Evolutionary conservation across 257 asterid species (phyloP), one percentile per base, ranked within the genome.

Genomic region (Linaria vulgaris): DNA sequence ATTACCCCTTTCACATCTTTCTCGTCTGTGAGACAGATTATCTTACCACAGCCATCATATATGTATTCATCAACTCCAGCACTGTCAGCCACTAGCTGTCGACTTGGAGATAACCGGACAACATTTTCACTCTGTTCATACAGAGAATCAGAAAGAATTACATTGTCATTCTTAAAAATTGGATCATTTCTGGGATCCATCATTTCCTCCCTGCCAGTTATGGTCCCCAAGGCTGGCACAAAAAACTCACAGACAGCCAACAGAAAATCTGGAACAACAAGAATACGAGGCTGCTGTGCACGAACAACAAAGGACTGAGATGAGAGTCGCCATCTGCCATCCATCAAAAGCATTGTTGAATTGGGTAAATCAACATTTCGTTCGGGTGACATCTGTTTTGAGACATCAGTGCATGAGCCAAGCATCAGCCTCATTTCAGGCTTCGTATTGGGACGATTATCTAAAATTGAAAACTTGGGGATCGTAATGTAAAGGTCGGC

Each of bases 371-470:
- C 91, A 47, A 49, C 68, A 64, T 59, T 59, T 13, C 61, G 63
- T 51, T 84, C 97, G 55, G 89, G 78, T 56, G 95, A 77, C 50
- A 69, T 71, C 73, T 81, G 91, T 76, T 83, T 88, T 56, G 82
- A 73, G 72, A 74, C 83, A 67, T 94, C 97, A 61, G 83, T 61
- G 69, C 96, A 87, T 19, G 97, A 90, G 47, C 99, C 99, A 81
- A 94, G 99, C 97, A 94, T 89, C 83, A 94, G 85, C 71, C 86
- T 89, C 99, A 94, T 94, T 78, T 94, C 99, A 72, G 95, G 87
- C 77, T 78, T 94, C 19, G 97, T 87, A 67, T 80, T 81, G 30
- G 96, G 97, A 73, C 99, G 97, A 78, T 71, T 85, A 60, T 94
- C 99, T 71, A 87, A 79, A 79, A 94, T 72, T 61, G 97, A 85